Base-by-base conservation (phyloP, 768 basidiomycete species). In the Rickenella mellea region DNA sequence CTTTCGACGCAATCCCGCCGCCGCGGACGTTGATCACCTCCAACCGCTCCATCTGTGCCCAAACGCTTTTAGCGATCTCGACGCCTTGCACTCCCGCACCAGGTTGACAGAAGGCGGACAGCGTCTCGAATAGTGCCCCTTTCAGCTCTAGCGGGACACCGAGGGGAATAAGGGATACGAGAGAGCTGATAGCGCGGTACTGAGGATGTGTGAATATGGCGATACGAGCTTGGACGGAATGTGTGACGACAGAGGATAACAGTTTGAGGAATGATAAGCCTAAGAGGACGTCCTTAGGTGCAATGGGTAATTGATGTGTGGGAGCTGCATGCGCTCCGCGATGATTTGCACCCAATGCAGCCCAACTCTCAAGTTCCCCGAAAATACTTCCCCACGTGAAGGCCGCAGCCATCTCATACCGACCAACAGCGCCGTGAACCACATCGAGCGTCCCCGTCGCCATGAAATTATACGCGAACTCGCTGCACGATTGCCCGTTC, bases 111-210 rank as follows among this genome's bases (percentile, higher is more conserved):
- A 94, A 93, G 1, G 88, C 78, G 5, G 84, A 74, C 6, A 93
- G 65, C 0, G 87, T 76, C 30, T 86, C 78, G 48, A 92, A 86
- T 3, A 92, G 64, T 0, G 84, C 78, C 5, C 88, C 91, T 50
- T 94, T 94, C 39, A 94, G 69, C 52, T 93, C 88, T n/a, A 93
- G 68, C 1, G 90, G 87, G n/a, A 92, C 72, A 9, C 80, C 71
- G 1, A 87, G 69, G 2, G 85, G 83, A 38, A 91, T 73, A 25
- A 94, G 73, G 0, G 80, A 75, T 25, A 92, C 71, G 3, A 94
- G 66, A 0, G 85, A 84, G 1, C 80, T 80, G 46, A 94, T 77
- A 1, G 87, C 87, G 33, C 83, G 79, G 63, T 90, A 87, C 21
- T 83, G 79, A 1, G 73, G 71, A 56, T 88, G 83, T 22, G 80